Conservation (phyloP, 345 rosid species). For the Ceriops zippeliana region DNA sequence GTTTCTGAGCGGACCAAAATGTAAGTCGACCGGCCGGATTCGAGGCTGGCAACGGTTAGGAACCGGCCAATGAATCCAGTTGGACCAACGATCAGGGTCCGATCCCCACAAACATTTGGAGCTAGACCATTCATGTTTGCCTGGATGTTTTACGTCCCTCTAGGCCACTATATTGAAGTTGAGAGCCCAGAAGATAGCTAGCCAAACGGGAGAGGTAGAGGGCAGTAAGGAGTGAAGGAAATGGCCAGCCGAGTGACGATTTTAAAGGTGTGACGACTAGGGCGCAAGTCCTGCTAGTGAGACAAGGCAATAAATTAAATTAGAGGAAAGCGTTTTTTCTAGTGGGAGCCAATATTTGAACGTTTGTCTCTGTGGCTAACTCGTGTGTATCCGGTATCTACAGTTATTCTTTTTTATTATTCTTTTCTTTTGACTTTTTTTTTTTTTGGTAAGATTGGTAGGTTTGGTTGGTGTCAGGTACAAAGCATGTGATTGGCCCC, state of each 20-base stretch:
- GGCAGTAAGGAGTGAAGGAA: too few relatives aligned
- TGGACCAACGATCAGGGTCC: conserved; percentile 26
- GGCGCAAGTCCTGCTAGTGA: too few relatives aligned
- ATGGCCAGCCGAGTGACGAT: too few relatives aligned
- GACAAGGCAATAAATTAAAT: too few relatives aligned
- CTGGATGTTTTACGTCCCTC: neutral
- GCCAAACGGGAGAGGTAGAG: neutral
- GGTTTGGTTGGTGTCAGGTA: neutral
- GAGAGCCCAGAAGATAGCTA: neutral
- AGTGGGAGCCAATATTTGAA: too few relatives aligned
- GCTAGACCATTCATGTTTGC: conserved; percentile 6
- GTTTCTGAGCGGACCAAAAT: conserved; percentile 21
- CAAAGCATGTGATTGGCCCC: neutral
- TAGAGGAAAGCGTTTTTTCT: too few relatives aligned
- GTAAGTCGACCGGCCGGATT: conserved; percentile 27
- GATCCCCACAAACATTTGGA: conserved; percentile 6
- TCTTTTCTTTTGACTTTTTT: neutral
- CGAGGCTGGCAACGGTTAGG: conserved; percentile 31
- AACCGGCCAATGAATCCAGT: conserved; percentile 32
- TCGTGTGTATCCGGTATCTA: too few relatives aligned
- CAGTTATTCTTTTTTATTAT: too few relatives aligned
- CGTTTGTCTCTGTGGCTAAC: too few relatives aligned
- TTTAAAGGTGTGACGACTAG: too few relatives aligned
- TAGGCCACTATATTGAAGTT: too few relatives aligned
- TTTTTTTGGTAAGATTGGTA: neutral